Conservation (phyloP, 2,329 filamentous ascomycete genomes). For the Ascosphaera acerosa region DNA sequence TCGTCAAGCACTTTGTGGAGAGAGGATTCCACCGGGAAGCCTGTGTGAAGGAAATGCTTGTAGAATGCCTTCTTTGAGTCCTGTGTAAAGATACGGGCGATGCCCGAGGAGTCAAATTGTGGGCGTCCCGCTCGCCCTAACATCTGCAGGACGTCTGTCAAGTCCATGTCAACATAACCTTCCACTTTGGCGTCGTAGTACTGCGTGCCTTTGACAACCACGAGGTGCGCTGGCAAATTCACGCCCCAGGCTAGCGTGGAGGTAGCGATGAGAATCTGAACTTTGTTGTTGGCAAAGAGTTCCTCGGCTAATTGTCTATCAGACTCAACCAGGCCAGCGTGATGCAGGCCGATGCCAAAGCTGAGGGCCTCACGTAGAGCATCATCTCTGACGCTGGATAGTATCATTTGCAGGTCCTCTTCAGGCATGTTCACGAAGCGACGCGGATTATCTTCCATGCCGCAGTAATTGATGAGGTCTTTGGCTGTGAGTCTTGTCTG, state of each 20-base stretch:
- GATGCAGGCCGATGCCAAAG: constrained; percentile 91
- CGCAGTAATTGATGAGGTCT: constrained; percentile 89
- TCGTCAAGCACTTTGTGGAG: constrained; percentile 92
- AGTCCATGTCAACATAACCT: constrained; percentile 94
- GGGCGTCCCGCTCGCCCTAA: constrained; percentile 82
- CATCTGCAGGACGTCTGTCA: constrained; percentile 97
- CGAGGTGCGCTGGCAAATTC: constrained; percentile 85
- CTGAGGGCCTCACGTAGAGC: constrained; percentile 80
- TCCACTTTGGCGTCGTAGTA: constrained; percentile 97
- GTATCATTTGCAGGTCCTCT: constrained; percentile 69
- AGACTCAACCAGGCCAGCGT: constrained; percentile 86
- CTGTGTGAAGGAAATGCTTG: constrained; percentile 95
- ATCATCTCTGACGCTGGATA: constrained; percentile 79
- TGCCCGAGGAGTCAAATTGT: constrained; percentile 87
- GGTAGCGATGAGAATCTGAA: constrained; percentile 86
- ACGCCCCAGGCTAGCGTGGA: constrained; percentile 96
- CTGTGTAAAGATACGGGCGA: constrained; percentile 92
- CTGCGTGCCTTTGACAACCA: constrained; percentile 94
- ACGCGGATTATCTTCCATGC: constrained; percentile 93
- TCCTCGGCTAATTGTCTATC: constrained; percentile 83
- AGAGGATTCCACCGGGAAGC: constrained; percentile 90
- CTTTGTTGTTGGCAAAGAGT: constrained; percentile 90
- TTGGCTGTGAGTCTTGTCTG: constrained; percentile 90
- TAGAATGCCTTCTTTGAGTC: constrained; percentile 98
- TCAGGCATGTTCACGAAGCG: constrained; percentile 87